Evolutionary conservation across 169 alveolate genomes (phyloP), one percentile per base, ranked within the genome.

Genomic region (Eimeria falciformis): DNA sequence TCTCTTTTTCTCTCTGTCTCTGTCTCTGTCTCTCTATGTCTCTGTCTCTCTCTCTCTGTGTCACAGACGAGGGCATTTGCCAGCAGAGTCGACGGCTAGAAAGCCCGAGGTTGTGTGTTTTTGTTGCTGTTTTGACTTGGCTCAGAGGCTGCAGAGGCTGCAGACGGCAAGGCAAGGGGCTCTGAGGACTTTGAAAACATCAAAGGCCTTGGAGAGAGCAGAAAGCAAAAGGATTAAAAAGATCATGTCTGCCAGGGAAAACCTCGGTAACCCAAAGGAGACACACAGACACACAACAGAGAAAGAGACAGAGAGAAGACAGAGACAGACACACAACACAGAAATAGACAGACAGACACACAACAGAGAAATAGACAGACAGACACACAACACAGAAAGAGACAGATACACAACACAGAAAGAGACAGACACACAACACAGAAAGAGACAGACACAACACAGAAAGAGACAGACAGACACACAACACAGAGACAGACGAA

Each of bases 121-220:
- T n/a, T n/a, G n/a, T n/a, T n/a, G n/a, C n/a, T n/a, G n/a, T n/a
- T n/a, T n/a, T n/a, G n/a, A n/a, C n/a, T n/a, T n/a, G n/a, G n/a
- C n/a, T n/a, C 88, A 79, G 88, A 46, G 71, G 25, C 33, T 79
- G 53, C 88, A 79, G 71, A 79, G 53, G 21, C n/a, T 79, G 71
- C 73, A 27, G 53, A 50, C 88, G 29, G 88, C 88, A 7, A 18
- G 75, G 7, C 73, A 50, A 3, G 88, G 33, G 46, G 88, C 88
- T 5, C 88, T 79, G 27, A 68, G 88, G 18, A 79, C 46, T 23
- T 71, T 79, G 56, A 79, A 79, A 33, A 79, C 88, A 6, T 79
- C 88, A 29, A 23, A 53, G 88, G 88, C 88, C 88, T 71, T 53
- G 40, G 29, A 40, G 25, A 50, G 53, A 37, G 88, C 88, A 40